These are phyloP conservation scores for Pseudocercospora eumusae DNA, from an alignment of 2,329 filamentous ascomycete species.

Conservation along the genomic window DNA sequence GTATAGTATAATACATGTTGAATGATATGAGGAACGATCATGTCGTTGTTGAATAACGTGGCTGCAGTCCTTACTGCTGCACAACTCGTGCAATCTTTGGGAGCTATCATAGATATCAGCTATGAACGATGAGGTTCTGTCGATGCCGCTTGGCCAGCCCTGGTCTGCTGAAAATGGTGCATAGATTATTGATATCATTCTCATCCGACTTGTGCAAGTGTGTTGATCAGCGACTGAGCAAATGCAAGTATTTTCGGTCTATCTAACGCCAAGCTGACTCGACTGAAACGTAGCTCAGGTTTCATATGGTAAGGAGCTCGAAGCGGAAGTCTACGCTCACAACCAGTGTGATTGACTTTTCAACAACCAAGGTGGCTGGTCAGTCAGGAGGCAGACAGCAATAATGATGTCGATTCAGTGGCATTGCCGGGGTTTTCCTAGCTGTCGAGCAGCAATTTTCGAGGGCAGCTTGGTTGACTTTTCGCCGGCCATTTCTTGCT, in stretches of 20 bases:
- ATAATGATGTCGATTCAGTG: slow-evolving; percentile 4
- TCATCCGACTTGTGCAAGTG: no score
- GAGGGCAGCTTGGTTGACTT: neutral
- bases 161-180: no score
- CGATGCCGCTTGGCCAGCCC: neutral
- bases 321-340: neutral
- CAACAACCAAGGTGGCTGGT: neutral
- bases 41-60: no score
- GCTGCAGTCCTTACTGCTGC: no score
- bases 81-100: neutral
- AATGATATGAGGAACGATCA: no score
- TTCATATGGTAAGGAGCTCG: neutral
- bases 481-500: neutral
- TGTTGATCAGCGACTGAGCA: no score
- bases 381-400: no score
- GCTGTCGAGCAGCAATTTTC: neutral
- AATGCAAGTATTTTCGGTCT: no score
- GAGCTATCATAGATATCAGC: neutral
- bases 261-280: neutral
- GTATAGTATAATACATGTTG: no score
- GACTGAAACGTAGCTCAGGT: neutral
- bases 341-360: neutral
- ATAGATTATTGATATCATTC: no score
- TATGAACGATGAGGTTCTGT: slow-evolving; percentile 4
- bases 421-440: neutral